Base-by-base conservation (phyloP, 108 stramenopile genomes). In the Fistulifera pelliculosa region DNA sequence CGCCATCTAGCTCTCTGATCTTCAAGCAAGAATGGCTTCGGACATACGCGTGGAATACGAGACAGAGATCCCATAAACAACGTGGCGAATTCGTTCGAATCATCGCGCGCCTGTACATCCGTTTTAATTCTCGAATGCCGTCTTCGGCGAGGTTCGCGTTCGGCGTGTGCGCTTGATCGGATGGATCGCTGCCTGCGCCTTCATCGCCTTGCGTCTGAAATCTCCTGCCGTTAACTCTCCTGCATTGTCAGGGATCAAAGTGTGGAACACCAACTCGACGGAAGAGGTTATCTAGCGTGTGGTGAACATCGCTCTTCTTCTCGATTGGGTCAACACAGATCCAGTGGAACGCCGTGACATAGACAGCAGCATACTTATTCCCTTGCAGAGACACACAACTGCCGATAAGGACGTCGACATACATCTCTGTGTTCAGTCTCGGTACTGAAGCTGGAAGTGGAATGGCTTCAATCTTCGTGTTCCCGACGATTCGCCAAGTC, bases 201-300 rank as follows among this genome's bases (percentile, higher is more conserved):
- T 2, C 22, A 6, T 6, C 4, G 44, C 44, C 47, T 74, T 71
- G 4, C 54, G 16, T n/a, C 8, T 12, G 39, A 72, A 72, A 2
- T 62, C 60, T 11, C 58, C 66, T 2, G 25, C 41, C 0, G 38
- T 31, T 8, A 54, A 57, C 45, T 76, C 75, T 17, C 51, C 43
- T 0, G 69, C 60, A 41, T 52, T 44, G 44, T 75, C 69, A 14
- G 44, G 15, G 14, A 76, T 56, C 54, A 77, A 47, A 0, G 25
- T 38, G 1, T 13, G 27, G 71, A 0, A 77, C 64, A 0, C 76
- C 76, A 18, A 49, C 61, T 0, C 45, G 10, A 10, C 15, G 18
- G 38, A 69, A 69, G n/a, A 76, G 38, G 3, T 45, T 15, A 1
- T 40, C 50, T 5, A 73, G 47, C 15, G 68, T 53, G 22, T 69